These are phyloP conservation scores for Diutina ranongensis DNA, from an alignment of 1,139 yeast species.

Conservation along the genomic window DNA sequence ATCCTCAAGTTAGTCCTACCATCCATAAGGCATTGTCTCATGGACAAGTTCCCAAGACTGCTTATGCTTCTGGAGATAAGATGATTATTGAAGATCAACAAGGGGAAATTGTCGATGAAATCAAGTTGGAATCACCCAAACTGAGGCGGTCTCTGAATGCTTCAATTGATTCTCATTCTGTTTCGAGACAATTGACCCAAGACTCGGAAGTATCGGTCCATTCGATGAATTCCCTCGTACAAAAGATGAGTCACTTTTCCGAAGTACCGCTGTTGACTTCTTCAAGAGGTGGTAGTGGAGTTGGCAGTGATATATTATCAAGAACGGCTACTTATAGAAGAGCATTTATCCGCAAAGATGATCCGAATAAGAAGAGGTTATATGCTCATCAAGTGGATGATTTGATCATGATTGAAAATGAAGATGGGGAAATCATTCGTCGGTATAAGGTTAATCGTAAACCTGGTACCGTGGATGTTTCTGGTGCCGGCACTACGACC, in stretches of 20 bases:
- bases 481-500: background rate
- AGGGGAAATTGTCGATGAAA: slow-evolving; percentile 59
- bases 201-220: slow-evolving; percentile 22
- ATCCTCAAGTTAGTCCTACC: background rate
- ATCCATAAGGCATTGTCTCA: background rate
- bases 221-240: slow-evolving; percentile 28
- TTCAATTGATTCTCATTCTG: background rate
- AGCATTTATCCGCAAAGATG: slow-evolving; percentile 21
- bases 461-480: slow-evolving; percentile 7
- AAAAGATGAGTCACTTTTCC: slow-evolving; percentile 23
- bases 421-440: slow-evolving; percentile 83
- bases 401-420: slow-evolving; percentile 73
- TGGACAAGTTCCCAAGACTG: background rate
- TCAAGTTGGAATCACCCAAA: background rate
- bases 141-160: background rate
- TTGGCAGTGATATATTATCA: too few relatives aligned
- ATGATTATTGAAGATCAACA: slow-evolving; percentile 68
- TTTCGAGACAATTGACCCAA: background rate
- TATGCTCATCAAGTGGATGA: slow-evolving; percentile 46
- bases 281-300: background rate
- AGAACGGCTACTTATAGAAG: slow-evolving; percentile 9
- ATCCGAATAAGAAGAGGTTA: slow-evolving; percentile 21
- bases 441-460: slow-evolving; percentile 62
- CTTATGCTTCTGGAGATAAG: slow-evolving; percentile 41
- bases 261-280: background rate